Conservation (phyloP, 164 flowering plant genomes). For the Stephania yunnanensis region DNA sequence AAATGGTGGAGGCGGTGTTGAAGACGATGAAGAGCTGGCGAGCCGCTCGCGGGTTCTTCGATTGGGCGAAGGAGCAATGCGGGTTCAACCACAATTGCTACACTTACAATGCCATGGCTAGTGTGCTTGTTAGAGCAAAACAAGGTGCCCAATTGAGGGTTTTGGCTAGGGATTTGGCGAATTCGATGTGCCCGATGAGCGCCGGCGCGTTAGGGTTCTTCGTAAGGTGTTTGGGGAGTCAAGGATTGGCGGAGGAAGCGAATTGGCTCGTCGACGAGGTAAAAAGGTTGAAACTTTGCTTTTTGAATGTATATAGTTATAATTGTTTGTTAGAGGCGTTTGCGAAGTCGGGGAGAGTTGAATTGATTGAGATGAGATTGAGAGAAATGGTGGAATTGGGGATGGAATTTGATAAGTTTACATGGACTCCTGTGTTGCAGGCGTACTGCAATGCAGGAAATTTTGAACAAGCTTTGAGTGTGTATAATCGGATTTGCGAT, state of each 20-base stretch:
- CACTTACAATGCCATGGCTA: slow-evolving; percentile 76
- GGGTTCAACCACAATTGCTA: slow-evolving; percentile 57
- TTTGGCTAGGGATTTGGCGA: slow-evolving; percentile 37
- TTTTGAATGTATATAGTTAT: slow-evolving; percentile 56
- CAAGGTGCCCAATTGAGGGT: slow-evolving; percentile 41
- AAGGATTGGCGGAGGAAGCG: slow-evolving; percentile 62
- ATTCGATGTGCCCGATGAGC: slow-evolving; percentile 38
- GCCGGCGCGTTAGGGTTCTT: slow-evolving; percentile 76
- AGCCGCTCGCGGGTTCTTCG: slow-evolving; percentile 48
- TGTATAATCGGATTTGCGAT: slow-evolving; percentile 45
- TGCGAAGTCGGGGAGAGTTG: slow-evolving; percentile 35
- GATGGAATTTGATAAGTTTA: slow-evolving; percentile 48
- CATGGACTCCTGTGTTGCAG: slow-evolving; percentile 58
- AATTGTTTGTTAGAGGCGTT: slow-evolving; percentile 73
- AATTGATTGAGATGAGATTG: slow-evolving; percentile 52
- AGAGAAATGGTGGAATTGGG: slow-evolving; percentile 59
- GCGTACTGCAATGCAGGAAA: slow-evolving; percentile 59
- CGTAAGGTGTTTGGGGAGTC: slow-evolving; percentile 65
- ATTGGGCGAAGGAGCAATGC: slow-evolving; percentile 59
- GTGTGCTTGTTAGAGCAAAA: slow-evolving; percentile 53
- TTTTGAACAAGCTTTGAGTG: slow-evolving; percentile 50
- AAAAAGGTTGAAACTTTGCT: slow-evolving; percentile 39
- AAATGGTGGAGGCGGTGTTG: slow-evolving; percentile 55
- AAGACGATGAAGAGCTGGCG: slow-evolving; percentile 46
- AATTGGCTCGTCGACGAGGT: slow-evolving; percentile 52